Conservation (phyloP, 306 rosid species). For the peach (Prunus persica) region DNA sequence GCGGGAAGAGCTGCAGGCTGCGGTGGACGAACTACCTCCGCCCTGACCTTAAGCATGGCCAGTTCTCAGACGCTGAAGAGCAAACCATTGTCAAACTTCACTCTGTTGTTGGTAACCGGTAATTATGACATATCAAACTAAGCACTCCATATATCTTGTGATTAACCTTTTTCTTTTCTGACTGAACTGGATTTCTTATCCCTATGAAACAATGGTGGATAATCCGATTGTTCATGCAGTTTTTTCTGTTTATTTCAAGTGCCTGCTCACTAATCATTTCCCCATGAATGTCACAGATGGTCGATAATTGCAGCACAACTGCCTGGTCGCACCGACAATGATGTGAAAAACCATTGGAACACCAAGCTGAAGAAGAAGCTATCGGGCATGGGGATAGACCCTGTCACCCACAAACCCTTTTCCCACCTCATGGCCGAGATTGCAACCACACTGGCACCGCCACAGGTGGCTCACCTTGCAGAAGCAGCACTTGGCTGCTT, state of each 20-base stretch:
- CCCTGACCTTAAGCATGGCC: slow-evolving; percentile 92
- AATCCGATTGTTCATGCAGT: background rate
- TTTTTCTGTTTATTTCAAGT: too few species aligned
- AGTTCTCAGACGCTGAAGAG: slow-evolving; percentile 74
- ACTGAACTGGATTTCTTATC: too few species aligned
- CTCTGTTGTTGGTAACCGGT: slow-evolving; percentile 92
- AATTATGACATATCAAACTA: slow-evolving; percentile 8
- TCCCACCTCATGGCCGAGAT: slow-evolving; percentile 90
- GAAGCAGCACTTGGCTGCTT: slow-evolving; percentile 91
- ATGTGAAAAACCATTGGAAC: slow-evolving; percentile 81
- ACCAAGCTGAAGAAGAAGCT: slow-evolving; percentile 77
- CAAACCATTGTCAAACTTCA: slow-evolving; percentile 89
- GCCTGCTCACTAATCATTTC: background rate
- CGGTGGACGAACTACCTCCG: slow-evolving; percentile 91
- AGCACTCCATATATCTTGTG: background rate
- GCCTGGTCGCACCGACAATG: slow-evolving; percentile 83
- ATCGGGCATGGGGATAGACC: slow-evolving; percentile 76
- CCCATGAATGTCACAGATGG: slow-evolving; percentile 56
- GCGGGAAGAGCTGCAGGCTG: slow-evolving; percentile 87
- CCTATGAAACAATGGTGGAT: too few species aligned
- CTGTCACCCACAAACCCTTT: slow-evolving; percentile 78
- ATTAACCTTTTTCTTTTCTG: background rate
- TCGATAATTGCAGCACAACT: slow-evolving; percentile 74
- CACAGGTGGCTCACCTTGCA: slow-evolving; percentile 75
- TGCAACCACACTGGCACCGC: slow-evolving; percentile 77